phyloP scores from a whole-genome alignment of 257 asterid species.

The Jaltomata sinuosa region DNA sequence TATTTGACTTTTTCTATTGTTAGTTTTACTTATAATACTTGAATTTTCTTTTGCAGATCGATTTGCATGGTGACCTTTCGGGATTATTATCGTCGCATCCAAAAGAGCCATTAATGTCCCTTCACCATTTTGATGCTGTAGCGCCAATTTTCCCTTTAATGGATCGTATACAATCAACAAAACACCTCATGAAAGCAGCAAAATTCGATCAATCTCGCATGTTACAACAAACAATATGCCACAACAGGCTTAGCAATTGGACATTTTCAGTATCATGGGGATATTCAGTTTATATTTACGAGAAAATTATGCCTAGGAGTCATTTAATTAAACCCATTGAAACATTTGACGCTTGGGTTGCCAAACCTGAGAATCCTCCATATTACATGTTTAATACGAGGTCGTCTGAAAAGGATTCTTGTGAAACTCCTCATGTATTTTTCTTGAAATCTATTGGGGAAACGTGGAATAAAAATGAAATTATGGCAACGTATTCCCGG shows the following conservation, averaged over 20 bases:
- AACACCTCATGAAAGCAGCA: not conserved
- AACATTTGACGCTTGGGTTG: conserved; percentile 31
- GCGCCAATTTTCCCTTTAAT: not conserved
- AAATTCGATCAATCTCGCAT: not conserved
- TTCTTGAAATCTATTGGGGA: not conserved
- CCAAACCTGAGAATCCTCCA: not conserved
- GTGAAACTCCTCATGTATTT: not conserved
- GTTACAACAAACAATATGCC: not conserved
- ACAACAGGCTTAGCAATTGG: not conserved
- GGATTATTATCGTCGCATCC: not conserved
- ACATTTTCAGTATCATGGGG: not conserved
- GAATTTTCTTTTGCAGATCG: not conserved
- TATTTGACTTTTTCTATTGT: too few species aligned
- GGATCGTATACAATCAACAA: not conserved
- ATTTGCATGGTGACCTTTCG: not conserved
- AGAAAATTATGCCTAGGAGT: not conserved
- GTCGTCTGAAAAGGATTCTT: not conserved
- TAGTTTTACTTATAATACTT: not conserved
- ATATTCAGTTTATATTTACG: not conserved
- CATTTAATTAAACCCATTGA: conserved; percentile 25
- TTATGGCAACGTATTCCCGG: conserved; percentile 21
- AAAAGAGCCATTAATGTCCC: not conserved
- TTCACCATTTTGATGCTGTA: not conserved
- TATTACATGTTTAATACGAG: not conserved
- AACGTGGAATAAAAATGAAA: not conserved